Evolutionary conservation across 148 eudicot genomes (phyloP).

Genomic region (Oxyria digyna): DNA sequence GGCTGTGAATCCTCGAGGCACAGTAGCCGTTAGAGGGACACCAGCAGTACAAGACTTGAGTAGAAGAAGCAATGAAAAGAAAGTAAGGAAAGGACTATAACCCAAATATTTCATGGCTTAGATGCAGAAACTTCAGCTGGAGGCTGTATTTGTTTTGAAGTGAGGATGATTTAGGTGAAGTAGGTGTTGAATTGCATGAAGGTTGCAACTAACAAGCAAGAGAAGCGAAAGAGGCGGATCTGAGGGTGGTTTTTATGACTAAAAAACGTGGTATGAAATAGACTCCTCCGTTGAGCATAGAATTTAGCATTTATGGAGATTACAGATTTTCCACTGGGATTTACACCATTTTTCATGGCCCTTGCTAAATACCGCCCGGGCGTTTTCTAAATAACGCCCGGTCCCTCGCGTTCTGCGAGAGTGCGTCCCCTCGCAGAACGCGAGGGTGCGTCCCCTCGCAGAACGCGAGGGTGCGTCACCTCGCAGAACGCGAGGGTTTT

Average conservation of each 20-base stretch:
- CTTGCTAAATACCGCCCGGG: too few species aligned
- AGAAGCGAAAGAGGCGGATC: not conserved
- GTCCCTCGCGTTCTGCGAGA: too few species aligned
- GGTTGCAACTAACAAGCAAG: not conserved
- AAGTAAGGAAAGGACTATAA: not conserved
- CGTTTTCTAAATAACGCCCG: too few species aligned
- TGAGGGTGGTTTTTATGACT: not conserved
- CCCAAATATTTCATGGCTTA: not conserved
- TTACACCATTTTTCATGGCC: conserved; percentile 1
- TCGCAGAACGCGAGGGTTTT: too few species aligned
- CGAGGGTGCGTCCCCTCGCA: too few species aligned
- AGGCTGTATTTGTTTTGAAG: too few species aligned
- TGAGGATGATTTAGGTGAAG: too few species aligned
- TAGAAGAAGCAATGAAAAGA: conserved; percentile 23
- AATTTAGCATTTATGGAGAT: not conserved
- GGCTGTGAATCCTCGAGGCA: conserved; percentile 34
- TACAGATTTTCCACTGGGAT: not conserved
- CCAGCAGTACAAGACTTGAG: conserved; percentile 31
- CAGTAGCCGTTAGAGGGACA: conserved; percentile 31
- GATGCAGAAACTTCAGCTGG: too few species aligned
- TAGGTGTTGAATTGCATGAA: not conserved
- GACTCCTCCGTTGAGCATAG: not conserved
- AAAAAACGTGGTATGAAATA: not conserved
- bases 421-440: too few species aligned
- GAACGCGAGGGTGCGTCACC: too few species aligned